A percentile compares a stretch with the other conserved stretches of the same genome.
Conservation (phyloP, 371 early-diverging fungal genomes). For the Mortierella sp. region DNA sequence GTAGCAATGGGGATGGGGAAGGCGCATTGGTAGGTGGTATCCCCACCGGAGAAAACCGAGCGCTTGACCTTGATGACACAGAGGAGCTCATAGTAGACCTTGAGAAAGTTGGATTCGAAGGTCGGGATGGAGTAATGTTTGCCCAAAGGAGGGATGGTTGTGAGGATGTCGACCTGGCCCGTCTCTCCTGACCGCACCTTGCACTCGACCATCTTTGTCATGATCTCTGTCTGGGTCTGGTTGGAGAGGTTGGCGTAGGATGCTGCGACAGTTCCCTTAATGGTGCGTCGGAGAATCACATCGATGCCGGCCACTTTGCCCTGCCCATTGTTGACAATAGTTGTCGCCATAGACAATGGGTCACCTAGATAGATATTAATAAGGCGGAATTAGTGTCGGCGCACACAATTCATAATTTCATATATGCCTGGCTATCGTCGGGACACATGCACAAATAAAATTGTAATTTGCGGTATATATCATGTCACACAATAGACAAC, state of each 20-base stretch:
- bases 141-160: constrained; percentile 48
- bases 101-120: constrained; percentile 56
- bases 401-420: background rate
- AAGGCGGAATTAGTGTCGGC: background rate
- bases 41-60: constrained; percentile 53
- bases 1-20: constrained; percentile 54
- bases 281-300: constrained; percentile 39
- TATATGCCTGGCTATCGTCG: background rate
- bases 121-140: constrained; percentile 39
- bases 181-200: constrained; percentile 51
- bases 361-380: constrained; percentile 32
- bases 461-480: background rate
- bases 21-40: constrained; percentile 37
- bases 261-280: constrained; percentile 39
- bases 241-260: constrained; percentile 49
- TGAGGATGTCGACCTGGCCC: constrained; percentile 47
- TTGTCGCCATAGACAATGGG: constrained; percentile 47
- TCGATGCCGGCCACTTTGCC: constrained; percentile 48
- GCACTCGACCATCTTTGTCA: constrained; percentile 49
- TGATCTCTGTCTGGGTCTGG: constrained; percentile 44
- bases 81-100: constrained; percentile 51
- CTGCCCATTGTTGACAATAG: constrained; percentile 41
- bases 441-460: background rate
- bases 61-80: constrained; percentile 46
- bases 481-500: background rate